Percentiles rank a stretch among this genome's conserved stretches.
Conservation (phyloP, 2,329 filamentous ascomycete species). For the Nothopassalora personata region DNA sequence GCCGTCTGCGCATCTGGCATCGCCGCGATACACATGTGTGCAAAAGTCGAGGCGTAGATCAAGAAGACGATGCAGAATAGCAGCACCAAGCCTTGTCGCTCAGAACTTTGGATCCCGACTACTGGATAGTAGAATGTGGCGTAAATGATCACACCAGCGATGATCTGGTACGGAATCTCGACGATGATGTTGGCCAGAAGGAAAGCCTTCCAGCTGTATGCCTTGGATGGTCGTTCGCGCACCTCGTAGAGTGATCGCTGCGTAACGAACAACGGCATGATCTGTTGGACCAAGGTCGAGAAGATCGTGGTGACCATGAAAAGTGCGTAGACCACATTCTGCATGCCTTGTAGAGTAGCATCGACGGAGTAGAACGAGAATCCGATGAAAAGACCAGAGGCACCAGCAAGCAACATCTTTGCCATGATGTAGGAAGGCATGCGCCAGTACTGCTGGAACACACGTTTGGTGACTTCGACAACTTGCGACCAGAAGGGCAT, state of each 20-base stretch:
- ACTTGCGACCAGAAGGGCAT: constrained; percentile 37
- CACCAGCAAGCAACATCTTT: constrained; percentile 53
- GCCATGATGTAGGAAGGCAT: constrained; percentile 48
- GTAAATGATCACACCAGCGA: constrained; percentile 60
- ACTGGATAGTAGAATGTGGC: constrained; percentile 61
- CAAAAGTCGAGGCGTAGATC: constrained; percentile 66
- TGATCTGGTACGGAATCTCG: constrained; percentile 62
- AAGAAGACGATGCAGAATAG: constrained; percentile 62
- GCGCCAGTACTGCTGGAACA: constrained; percentile 43
- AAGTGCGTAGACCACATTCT: constrained; percentile 45
- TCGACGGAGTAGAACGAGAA: constrained; percentile 42
- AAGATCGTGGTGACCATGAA: constrained; percentile 44
- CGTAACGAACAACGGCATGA: constrained; percentile 56
- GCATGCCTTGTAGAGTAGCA: constrained; percentile 38
- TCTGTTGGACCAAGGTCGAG: constrained; percentile 50
- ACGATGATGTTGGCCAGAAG: constrained; percentile 66
- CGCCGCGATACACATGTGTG: constrained; percentile 67
- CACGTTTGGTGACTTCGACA: constrained; percentile 36
- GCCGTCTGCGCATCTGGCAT: constrained; percentile 65
- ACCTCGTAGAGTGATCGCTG: constrained; percentile 57
- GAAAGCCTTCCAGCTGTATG: constrained; percentile 71
- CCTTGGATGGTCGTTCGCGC: constrained; percentile 59
- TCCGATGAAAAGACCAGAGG: constrained; percentile 45
- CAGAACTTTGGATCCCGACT: constrained; percentile 38
- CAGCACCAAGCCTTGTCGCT: constrained; percentile 60